A percentile compares a stretch with the other conserved stretches of the same genome.
Conservation (phyloP, 495 filamentous ascomycete genomes). For the Aspergillus conjunctus region DNA sequence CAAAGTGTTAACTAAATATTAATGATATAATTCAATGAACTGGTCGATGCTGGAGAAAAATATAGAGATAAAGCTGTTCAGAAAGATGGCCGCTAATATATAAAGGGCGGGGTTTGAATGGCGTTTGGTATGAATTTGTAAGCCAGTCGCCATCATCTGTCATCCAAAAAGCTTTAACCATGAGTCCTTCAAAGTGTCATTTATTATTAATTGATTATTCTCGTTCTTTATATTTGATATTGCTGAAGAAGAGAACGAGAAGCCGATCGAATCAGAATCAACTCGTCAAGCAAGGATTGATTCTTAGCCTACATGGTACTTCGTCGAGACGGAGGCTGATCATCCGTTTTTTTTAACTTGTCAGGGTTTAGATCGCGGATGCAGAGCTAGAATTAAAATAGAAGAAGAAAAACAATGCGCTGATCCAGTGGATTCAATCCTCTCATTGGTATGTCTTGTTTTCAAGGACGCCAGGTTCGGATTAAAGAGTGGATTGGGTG, state of each 20-base stretch:
- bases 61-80: neutral
- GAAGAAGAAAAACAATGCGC: no score
- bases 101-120: constrained; percentile 1
- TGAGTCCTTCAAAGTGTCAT: no score
- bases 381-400: neutral
- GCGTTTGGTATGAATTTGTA: constrained; percentile 2
- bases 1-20: neutral
- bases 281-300: neutral
- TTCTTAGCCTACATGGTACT: neutral
- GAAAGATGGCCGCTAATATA: neutral
- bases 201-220: no score
- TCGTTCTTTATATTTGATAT: no score
- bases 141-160: neutral
- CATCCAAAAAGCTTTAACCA: no score
- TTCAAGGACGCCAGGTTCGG: neutral
- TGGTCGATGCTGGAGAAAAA: neutral
- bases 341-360: neutral
- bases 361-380: neutral
- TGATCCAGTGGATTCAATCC: no score
- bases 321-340: neutral
- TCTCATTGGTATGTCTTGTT: no score
- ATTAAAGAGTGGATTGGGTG: neutral
- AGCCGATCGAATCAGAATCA: neutral
- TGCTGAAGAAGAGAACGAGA: neutral
- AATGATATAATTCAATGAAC: no score